These are phyloP conservation scores for Aureobasidium sp. DNA, from an alignment of 2,329 filamentous ascomycete species.

Conservation along the genomic window DNA sequence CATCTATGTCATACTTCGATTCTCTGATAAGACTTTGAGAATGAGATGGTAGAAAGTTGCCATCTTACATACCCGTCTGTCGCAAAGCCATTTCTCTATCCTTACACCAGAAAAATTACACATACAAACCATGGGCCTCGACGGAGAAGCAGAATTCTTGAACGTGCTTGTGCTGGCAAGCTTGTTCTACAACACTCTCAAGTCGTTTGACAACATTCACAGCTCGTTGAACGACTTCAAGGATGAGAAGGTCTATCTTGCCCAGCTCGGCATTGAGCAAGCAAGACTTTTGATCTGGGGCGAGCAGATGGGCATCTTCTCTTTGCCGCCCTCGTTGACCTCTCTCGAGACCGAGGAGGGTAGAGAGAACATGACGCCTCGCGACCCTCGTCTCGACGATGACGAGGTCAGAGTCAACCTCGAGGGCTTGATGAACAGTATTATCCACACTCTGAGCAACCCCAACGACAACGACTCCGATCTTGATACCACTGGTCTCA, in stretches of 20 bases:
- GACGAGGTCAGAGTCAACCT: slow-evolving; percentile 30
- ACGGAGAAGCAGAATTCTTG: slow-evolving; percentile 22
- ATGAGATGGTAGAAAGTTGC: neutral
- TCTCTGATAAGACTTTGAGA: neutral
- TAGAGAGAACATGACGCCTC: slow-evolving; percentile 35
- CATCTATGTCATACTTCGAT: slow-evolving; percentile 7
- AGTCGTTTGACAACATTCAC: slow-evolving; percentile 40
- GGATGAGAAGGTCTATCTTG: slow-evolving; percentile 36
- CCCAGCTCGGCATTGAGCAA: slow-evolving; percentile 40
- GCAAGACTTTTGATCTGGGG: slow-evolving; percentile 41
- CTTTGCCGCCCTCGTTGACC: slow-evolving; percentile 36
- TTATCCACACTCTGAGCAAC: slow-evolving; percentile 33
- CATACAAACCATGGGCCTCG: neutral
- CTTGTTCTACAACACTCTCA: slow-evolving; percentile 40
- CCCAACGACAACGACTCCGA: slow-evolving; percentile 29
- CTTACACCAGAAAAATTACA: neutral
- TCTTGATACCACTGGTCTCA: slow-evolving; percentile 38
- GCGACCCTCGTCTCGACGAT: slow-evolving; percentile 37
- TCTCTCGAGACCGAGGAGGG: slow-evolving; percentile 36
- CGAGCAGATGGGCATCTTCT: slow-evolving; percentile 38
- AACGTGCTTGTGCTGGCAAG: slow-evolving; percentile 36
- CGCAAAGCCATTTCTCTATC: neutral
- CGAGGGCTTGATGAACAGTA: slow-evolving; percentile 34
- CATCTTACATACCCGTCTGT: neutral
- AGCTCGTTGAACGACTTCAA: slow-evolving; percentile 35